A percentile compares a stretch with the other conserved stretches of the same genome.
phyloP scores from a whole-genome alignment of 306 rosid genomes.

The Dryas alaskensis region DNA sequence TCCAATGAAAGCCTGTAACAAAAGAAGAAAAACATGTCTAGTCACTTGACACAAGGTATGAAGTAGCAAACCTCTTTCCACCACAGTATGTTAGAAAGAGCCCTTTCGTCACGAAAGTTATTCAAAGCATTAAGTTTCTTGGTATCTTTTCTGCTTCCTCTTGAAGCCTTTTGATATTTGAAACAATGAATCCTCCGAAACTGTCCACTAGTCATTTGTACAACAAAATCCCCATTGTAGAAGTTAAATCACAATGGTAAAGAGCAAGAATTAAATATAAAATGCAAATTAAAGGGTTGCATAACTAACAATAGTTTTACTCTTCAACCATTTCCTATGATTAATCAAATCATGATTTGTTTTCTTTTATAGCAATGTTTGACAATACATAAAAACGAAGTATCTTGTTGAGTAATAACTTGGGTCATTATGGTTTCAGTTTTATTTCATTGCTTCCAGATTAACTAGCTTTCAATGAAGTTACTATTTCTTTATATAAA shows the following conservation, averaged over 20 bases:
- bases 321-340: not conserved
- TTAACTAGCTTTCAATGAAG: not conserved
- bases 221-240: conserved; percentile 22
- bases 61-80: conserved; percentile 72
- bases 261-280: not conserved
- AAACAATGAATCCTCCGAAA: conserved; percentile 37
- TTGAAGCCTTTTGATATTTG: conserved; percentile 43
- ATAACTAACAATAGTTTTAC: not conserved
- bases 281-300: not conserved
- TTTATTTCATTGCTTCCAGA: not conserved
- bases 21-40: conserved; percentile 2
- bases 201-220: conserved; percentile 29
- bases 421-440: not conserved
- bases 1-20: not conserved
- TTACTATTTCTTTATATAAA: not conserved
- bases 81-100: conserved; percentile 72
- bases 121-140: conserved; percentile 48
- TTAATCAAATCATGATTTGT: not conserved
- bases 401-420: not conserved
- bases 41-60: conserved; percentile 3
- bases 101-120: conserved; percentile 58
- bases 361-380: not conserved
- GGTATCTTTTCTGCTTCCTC: conserved; percentile 48
- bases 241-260: conserved; percentile 9
- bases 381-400: not conserved